A percentile compares a stretch with the other conserved stretches of the same genome.
phyloP scores from a whole-genome alignment of 2,329 filamentous ascomycete species.

The Saccharata proteae region DNA sequence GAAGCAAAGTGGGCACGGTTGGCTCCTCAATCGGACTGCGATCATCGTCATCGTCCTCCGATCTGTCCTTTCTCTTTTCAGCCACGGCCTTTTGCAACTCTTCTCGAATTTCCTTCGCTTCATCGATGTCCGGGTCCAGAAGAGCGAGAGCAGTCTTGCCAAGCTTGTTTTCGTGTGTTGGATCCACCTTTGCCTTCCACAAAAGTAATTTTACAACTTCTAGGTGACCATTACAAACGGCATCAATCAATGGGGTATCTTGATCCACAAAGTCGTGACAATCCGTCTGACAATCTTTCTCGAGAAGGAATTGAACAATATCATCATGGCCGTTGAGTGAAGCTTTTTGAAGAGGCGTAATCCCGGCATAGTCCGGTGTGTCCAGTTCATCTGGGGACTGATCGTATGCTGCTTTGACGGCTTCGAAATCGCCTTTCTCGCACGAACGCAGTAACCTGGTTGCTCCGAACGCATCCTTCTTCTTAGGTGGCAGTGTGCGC shows the following conservation, averaged over 20 bases:
- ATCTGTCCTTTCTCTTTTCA: slow-evolving; percentile 29
- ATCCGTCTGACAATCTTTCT: slow-evolving; percentile 71
- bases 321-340: slow-evolving; percentile 75
- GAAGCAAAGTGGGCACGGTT: slow-evolving; percentile 25
- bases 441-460: slow-evolving; percentile 85
- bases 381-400: slow-evolving; percentile 83
- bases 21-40: slow-evolving; percentile 10
- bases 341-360: slow-evolving; percentile 88
- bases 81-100: slow-evolving; percentile 49
- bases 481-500: slow-evolving; percentile 59
- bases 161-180: slow-evolving; percentile 79
- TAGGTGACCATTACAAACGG: slow-evolving; percentile 87
- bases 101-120: slow-evolving; percentile 70
- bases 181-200: slow-evolving; percentile 70
- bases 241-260: slow-evolving; percentile 90
- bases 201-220: slow-evolving; percentile 78
- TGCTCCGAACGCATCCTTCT: slow-evolving; percentile 83
- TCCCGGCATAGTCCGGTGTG: slow-evolving; percentile 85
- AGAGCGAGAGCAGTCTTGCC: slow-evolving; percentile 86
- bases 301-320: slow-evolving; percentile 77
- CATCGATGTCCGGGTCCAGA: slow-evolving; percentile 60
- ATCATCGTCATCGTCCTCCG: slow-evolving; percentile 30
- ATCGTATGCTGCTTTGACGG: slow-evolving; percentile 59
- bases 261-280: slow-evolving; percentile 33
- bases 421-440: slow-evolving; percentile 70